These are phyloP conservation scores for Mycena venus DNA, from an alignment of 768 basidiomycete species.

Conservation along the genomic window DNA sequence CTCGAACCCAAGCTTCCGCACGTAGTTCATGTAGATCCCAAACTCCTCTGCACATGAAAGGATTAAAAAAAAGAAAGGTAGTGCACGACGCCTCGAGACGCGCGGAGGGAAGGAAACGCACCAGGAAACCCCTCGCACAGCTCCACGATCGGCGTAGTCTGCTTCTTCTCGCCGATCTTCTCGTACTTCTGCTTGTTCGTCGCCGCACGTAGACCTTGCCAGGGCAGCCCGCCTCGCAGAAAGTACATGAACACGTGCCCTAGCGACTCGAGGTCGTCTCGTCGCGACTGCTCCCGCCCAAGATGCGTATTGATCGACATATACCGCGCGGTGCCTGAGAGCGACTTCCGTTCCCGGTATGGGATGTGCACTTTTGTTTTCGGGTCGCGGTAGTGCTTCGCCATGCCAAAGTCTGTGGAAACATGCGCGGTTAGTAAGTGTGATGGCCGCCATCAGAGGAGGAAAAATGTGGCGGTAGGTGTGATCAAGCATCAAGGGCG, in stretches of 20 bases:
- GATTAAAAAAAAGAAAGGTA: slow-evolving; percentile 9
- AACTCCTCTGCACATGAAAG: slow-evolving; percentile 84
- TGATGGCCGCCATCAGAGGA: slow-evolving; percentile 7
- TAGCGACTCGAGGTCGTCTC: slow-evolving; percentile 96
- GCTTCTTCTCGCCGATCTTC: slow-evolving; percentile 99
- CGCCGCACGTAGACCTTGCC: slow-evolving; percentile 97
- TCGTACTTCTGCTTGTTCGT: slow-evolving; percentile 99
- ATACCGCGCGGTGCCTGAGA: slow-evolving; percentile 97
- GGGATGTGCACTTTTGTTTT: slow-evolving; percentile 98
- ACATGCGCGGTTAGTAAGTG: slow-evolving; percentile 12
- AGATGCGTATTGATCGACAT: slow-evolving; percentile 99
- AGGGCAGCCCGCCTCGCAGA: slow-evolving; percentile 93
- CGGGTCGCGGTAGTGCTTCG: slow-evolving; percentile 98
- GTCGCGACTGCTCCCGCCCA: slow-evolving; percentile 93
- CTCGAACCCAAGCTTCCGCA: slow-evolving; percentile 97
- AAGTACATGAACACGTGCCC: slow-evolving; percentile 99
- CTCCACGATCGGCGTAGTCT: slow-evolving; percentile 91
- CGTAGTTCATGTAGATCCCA: slow-evolving; percentile 99
- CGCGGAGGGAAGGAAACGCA: slow-evolving; percentile 50
- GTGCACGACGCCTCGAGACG: slow-evolving; percentile 13
- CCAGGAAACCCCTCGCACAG: slow-evolving; percentile 98
- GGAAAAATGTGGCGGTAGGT: slow-evolving; percentile 18
- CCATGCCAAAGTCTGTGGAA: slow-evolving; percentile 95
- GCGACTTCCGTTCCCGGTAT: slow-evolving; percentile 97
- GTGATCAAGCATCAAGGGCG: slow-evolving; percentile 12